A percentile compares a stretch with the other conserved stretches of the same genome.
phyloP scores from a whole-genome alignment of 805 yeast genomes.

The Candida sonorensis region DNA sequence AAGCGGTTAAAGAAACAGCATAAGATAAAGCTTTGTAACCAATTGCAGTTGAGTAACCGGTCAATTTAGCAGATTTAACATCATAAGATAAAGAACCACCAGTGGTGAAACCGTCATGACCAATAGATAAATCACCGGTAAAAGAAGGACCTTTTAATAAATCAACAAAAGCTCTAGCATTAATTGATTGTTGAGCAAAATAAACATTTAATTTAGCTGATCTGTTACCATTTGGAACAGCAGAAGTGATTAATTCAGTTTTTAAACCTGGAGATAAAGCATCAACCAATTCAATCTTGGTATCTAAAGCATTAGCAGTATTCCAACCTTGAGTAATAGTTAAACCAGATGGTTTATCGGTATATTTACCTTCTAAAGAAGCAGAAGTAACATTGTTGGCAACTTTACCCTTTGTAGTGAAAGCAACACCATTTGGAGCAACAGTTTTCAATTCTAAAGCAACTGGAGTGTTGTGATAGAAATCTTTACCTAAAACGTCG shows the following conservation, averaged over 20 bases:
- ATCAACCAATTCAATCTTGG: slow-evolving; percentile 89
- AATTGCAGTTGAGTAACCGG: slow-evolving; percentile 88
- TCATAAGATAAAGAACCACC: slow-evolving; percentile 98
- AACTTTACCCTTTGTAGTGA: slow-evolving; percentile 88
- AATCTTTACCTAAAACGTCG: slow-evolving; percentile 84
- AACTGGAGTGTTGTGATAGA: slow-evolving; percentile 86
- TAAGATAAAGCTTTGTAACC: slow-evolving; percentile 89
- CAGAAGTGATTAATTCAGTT: slow-evolving; percentile 82
- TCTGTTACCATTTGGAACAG: slow-evolving; percentile 80
- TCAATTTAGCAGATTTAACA: slow-evolving; percentile 84
- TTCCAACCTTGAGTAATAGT: slow-evolving; percentile 98
- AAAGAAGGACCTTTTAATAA: slow-evolving; percentile 92
- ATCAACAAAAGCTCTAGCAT: slow-evolving; percentile 93
- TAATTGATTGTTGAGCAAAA: slow-evolving; percentile 88
- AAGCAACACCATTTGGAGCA: slow-evolving; percentile 95
- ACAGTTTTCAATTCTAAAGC: slow-evolving; percentile 83
- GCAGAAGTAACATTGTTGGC: slow-evolving; percentile 80
- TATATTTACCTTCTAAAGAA: slow-evolving; percentile 82
- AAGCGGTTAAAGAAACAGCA: slow-evolving; percentile 78
- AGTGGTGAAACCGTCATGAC: slow-evolving; percentile 93
- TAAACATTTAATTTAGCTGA: slow-evolving; percentile 84
- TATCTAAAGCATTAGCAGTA: slow-evolving; percentile 83
- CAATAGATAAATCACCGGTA: slow-evolving; percentile 89
- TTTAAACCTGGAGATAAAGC: slow-evolving; percentile 92
- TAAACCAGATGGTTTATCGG: slow-evolving; percentile 88